A percentile compares a stretch with the other conserved stretches of the same genome.
Evolutionary conservation across 176 grass and related monocot genomes (phyloP).

Genomic region (Cocos nucifera): DNA sequence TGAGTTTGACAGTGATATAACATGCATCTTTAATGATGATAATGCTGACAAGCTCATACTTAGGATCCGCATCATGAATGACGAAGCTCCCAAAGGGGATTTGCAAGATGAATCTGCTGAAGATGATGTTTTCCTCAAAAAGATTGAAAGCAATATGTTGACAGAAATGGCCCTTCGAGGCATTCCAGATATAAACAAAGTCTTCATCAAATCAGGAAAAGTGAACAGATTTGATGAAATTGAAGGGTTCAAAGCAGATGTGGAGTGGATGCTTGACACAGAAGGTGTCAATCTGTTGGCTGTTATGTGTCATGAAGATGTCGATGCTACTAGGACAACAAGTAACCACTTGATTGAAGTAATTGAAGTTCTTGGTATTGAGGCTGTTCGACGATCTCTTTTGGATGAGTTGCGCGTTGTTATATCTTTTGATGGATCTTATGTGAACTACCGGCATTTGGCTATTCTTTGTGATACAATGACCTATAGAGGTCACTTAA

Average conservation of each 20-base stretch:
- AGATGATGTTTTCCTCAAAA: slow-evolving; percentile 87
- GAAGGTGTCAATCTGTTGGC: slow-evolving; percentile 96
- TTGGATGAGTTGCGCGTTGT: slow-evolving; percentile 84
- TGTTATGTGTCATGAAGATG: slow-evolving; percentile 93
- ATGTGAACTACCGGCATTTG: slow-evolving; percentile 89
- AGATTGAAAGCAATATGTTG: slow-evolving; percentile 94
- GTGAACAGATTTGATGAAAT: slow-evolving; percentile 66
- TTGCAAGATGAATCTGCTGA: slow-evolving; percentile 91
- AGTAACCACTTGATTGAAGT: slow-evolving; percentile 98
- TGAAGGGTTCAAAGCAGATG: slow-evolving; percentile 67
- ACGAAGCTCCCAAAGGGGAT: slow-evolving; percentile 93
- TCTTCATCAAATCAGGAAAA: slow-evolving; percentile 81
- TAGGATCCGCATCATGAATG: slow-evolving; percentile 85
- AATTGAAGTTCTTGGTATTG: slow-evolving; percentile 94
- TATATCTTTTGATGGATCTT: slow-evolving; percentile 96
- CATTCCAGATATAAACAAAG: slow-evolving; percentile 97
- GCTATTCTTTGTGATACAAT: slow-evolving; percentile 97
- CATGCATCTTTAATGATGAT: slow-evolving; percentile 99
- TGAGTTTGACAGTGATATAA: slow-evolving; percentile 84
- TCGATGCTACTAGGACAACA: slow-evolving; percentile 89
- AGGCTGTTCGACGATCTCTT: slow-evolving; percentile 77
- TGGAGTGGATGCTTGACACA: slow-evolving; percentile 97
- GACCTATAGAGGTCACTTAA: slow-evolving; percentile 90
- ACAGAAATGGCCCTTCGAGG: slow-evolving; percentile 96
- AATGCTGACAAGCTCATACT: slow-evolving; percentile 98